A percentile compares a stretch with the other conserved stretches of the same genome.
These are phyloP conservation scores for Thoreauomyces humboldtii DNA, from an alignment of 192 early-diverging fungal genomes.

Conservation along the genomic window DNA sequence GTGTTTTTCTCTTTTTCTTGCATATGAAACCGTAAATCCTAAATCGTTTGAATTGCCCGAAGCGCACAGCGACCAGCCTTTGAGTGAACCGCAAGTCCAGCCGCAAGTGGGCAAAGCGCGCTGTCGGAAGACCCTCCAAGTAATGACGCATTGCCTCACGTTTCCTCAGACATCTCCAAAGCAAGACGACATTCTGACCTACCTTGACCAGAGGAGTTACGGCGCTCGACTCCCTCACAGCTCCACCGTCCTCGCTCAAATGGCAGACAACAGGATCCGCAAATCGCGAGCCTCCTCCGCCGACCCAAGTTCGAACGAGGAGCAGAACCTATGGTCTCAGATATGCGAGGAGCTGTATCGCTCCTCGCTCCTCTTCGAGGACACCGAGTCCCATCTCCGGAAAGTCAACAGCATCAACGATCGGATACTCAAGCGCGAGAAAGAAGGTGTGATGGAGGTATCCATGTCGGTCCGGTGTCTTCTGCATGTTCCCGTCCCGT, in stretches of 20 bases:
- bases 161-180: no score
- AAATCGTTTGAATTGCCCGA: no score
- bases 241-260: not conserved
- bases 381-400: slow-evolving; percentile 2
- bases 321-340: slow-evolving; percentile 21
- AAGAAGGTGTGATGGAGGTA: not conserved
- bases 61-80: no score
- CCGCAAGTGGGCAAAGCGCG: no score
- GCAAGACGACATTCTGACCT: no score
- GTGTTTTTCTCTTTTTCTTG: no score
- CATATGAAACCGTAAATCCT: no score
- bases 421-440: not conserved
- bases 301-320: slow-evolving; percentile 24
- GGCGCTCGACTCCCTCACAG: no score
- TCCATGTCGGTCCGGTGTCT: not conserved
- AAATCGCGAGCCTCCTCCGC: slow-evolving; percentile 21
- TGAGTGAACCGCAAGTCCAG: no score
- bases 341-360: slow-evolving; percentile 18
- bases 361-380: not conserved
- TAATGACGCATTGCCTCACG: no score
- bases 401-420: slow-evolving; percentile 15
- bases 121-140: no score
- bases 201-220: no score
- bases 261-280: slow-evolving; percentile 5
- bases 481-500: not conserved